These are phyloP conservation scores for Penicillium sp. DNA, from an alignment of 2,329 filamentous ascomycete species.

Conservation along the genomic window DNA sequence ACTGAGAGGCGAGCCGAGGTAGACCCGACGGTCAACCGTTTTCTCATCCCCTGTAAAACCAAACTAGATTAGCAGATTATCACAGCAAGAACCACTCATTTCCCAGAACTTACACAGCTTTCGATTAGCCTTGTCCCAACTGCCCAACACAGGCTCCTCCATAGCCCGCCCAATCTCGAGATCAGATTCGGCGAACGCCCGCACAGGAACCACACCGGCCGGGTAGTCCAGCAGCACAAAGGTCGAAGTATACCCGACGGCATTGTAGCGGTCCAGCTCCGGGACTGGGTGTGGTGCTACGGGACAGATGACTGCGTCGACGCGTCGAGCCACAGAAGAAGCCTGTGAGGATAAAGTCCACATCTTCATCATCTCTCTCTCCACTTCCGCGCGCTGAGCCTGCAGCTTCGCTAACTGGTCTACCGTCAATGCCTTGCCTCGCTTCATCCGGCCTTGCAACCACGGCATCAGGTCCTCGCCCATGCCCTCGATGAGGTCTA, in stretches of 20 bases:
- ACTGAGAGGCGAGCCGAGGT: conserved; percentile 53
- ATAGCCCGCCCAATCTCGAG: conserved; percentile 49
- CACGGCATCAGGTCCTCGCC: conserved; percentile 59
- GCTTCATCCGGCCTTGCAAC: conserved; percentile 52
- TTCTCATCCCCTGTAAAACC: conserved; percentile 42
- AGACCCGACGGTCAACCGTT: conserved; percentile 51
- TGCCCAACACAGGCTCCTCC: conserved; percentile 41
- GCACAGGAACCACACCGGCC: conserved; percentile 55
- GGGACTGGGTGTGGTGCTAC: conserved; percentile 62
- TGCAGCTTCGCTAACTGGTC: conserved; percentile 53
- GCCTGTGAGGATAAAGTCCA: conserved; percentile 44
- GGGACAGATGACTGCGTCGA: conserved; percentile 63
- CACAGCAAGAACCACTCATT: background rate
- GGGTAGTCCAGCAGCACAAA: conserved; percentile 63
- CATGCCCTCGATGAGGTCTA: conserved; percentile 54
- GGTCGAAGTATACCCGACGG: conserved; percentile 58
- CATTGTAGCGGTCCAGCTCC: conserved; percentile 60
- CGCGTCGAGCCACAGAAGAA: conserved; percentile 13
- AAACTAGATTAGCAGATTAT: conserved; percentile 4
- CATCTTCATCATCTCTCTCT: conserved; percentile 55
- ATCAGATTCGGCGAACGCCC: conserved; percentile 49
- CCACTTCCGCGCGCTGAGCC: conserved; percentile 50
- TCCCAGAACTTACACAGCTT: conserved; percentile 50
- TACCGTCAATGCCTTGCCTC: conserved; percentile 48
- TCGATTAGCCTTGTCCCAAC: conserved; percentile 60